Base-by-base conservation (phyloP, 2,329 filamentous ascomycete genomes). In the Colletotrichum gigasporum region DNA sequence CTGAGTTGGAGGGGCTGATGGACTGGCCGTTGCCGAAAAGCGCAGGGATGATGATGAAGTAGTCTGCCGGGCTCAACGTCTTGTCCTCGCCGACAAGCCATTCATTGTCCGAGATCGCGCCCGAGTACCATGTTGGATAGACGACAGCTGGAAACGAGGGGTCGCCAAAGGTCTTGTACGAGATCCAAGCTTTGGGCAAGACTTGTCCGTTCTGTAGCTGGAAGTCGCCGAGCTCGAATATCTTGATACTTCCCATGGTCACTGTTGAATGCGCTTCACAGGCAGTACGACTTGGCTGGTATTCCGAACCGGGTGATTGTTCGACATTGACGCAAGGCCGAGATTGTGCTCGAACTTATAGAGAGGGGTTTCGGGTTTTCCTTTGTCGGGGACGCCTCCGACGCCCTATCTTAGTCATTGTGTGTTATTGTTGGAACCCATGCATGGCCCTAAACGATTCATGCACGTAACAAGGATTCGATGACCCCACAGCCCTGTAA, bases 141-240 rank as follows among this genome's bases (percentile, higher is more conserved):
- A 94, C 85, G 62, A 94, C 86, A 2, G 87, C 88, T 7, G 91
- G 91, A 5, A 79, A 81, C 0, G 79, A 83, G 0, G 85, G 73
- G 59, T 89, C 80, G 18, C 92, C 92, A 69, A 91, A 90, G 0
- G 91, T 92, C 75, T 91, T 93, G 81, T 92, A 95, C 14, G 91
- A 90, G 56, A 95, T 87, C 71, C 86, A 85, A 2, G 92, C 91
- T 68, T 86, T 75, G 2, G 84, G 82, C 16, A 94, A 82, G 5
- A 78, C 81, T n/a, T 80, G 81, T 37, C 90, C 90, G 24, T 84
- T 88, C 71, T 90, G 85, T 3, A 94, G 85, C 65, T 83, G 78
- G 79, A 90, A 91, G 75, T 91, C 84, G 16, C 90, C 90, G 0
- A 92, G 81, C 22, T 83, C 75, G 71, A 84, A 90, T 2, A 76